Conservation (phyloP, 192 early-diverging fungal species). For the Umbelopsis ramanniana region DNA sequence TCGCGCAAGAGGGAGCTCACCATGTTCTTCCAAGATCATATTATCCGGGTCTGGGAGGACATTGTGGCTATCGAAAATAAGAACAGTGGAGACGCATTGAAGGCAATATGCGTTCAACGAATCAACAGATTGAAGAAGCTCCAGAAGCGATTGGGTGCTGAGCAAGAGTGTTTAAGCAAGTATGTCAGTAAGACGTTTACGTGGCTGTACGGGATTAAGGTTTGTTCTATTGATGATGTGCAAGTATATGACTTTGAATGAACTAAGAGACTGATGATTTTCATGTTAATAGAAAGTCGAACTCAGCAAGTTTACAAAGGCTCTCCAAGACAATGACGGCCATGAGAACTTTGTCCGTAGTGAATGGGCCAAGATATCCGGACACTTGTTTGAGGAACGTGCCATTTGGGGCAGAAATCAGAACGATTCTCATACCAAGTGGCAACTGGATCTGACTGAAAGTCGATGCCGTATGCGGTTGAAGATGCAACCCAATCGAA, state of each 20-base stretch:
- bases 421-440: conserved; percentile 31
- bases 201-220: conserved; percentile 62
- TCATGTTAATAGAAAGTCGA: conserved; percentile 49
- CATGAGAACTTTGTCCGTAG: conserved; percentile 61
- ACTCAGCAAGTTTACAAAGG: conserved; percentile 54
- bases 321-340: conserved; percentile 60
- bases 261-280: no score
- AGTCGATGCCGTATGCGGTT: conserved; percentile 55
- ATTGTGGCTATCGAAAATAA: conserved; percentile 56
- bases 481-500: conserved; percentile 52
- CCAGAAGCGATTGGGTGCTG: conserved; percentile 43
- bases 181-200: conserved; percentile 55
- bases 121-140: conserved; percentile 57
- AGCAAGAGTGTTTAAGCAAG: conserved; percentile 53
- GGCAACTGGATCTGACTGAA: conserved; percentile 66
- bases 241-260: no score
- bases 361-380: conserved; percentile 63
- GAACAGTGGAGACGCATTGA: conserved; percentile 50
- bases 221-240: not conserved
- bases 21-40: conserved; percentile 58
- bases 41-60: conserved; percentile 62
- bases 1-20: conserved; percentile 55
- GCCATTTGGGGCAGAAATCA: conserved; percentile 64
- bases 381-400: conserved; percentile 58
- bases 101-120: conserved; percentile 48